These are phyloP conservation scores for Meyerozyma smithsonii DNA, from an alignment of 1,139 yeast species.

Conservation along the genomic window DNA sequence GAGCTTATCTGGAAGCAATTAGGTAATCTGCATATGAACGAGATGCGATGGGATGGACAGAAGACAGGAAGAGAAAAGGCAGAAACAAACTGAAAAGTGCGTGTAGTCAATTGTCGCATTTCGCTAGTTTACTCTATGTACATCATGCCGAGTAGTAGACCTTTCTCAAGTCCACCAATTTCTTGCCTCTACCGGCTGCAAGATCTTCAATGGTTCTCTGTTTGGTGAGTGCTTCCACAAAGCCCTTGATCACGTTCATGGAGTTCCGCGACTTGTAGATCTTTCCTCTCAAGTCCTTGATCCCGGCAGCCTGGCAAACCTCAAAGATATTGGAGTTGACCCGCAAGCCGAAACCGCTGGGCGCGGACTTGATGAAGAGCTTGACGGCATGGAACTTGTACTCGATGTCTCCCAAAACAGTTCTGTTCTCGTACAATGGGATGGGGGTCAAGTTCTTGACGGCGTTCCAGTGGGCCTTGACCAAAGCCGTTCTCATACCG, in stretches of 20 bases:
- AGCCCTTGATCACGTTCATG: conserved; percentile 91
- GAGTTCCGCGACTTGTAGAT: conserved; percentile 89
- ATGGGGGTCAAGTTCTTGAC: conserved; percentile 78
- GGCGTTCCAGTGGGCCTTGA: conserved; percentile 93
- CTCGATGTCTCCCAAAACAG: conserved; percentile 81
- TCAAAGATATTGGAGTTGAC: conserved; percentile 90
- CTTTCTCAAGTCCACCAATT: conserved; percentile 87
- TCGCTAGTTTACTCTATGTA: conserved; percentile 2
- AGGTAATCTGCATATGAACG: conserved; percentile 8
- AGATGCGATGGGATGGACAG: background rate
- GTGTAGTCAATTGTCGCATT: background rate
- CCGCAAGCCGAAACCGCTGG: conserved; percentile 91
- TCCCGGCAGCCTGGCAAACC: conserved; percentile 92
- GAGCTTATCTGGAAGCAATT: conserved; percentile 10
- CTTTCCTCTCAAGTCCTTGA: conserved; percentile 87
- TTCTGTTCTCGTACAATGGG: conserved; percentile 87
- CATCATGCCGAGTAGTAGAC: conserved; percentile 64
- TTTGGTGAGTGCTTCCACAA: conserved; percentile 77
- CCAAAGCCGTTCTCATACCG: conserved; percentile 70
- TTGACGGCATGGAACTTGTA: conserved; percentile 85
- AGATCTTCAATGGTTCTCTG: conserved; percentile 83
- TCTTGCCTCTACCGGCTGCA: conserved; percentile 92
- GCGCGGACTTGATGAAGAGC: conserved; percentile 77
- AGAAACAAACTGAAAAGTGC: background rate
- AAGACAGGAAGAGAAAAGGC: background rate